Evolutionary conservation across 768 basidiomycete species (phyloP).

Genomic region (Xanthoconium purpureum): DNA sequence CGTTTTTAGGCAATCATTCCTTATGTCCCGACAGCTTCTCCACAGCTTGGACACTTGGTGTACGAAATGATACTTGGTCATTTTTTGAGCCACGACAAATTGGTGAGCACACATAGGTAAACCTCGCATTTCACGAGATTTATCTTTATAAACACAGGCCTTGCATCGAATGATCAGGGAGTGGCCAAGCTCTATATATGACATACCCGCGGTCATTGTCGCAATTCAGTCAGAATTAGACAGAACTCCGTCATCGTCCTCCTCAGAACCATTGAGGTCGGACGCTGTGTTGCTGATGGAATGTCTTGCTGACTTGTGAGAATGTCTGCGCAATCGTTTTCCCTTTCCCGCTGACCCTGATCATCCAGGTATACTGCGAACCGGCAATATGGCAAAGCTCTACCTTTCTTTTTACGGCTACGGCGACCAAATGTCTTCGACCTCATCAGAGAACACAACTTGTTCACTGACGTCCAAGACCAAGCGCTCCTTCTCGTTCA

Average conservation of each 20-base stretch:
- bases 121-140: neutral
- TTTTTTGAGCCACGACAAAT: constrained; percentile 73
- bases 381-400: constrained; percentile 90
- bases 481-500: constrained; percentile 90
- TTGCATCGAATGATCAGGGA: constrained; percentile 74
- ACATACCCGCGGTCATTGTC: constrained; percentile 82
- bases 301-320: constrained; percentile 86
- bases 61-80: constrained; percentile 95
- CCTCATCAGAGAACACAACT: constrained; percentile 87
- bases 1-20: constrained; percentile 75
- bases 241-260: constrained; percentile 48
- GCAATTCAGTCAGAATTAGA: constrained; percentile 84
- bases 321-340: neutral
- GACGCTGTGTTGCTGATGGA: constrained; percentile 79
- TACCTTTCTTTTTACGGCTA: constrained; percentile 85
- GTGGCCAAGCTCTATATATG: constrained; percentile 93
- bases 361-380: constrained; percentile 72
- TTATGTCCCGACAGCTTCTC: constrained; percentile 77
- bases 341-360: neutral
- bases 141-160: constrained; percentile 42
- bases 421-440: constrained; percentile 89
- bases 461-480: constrained; percentile 94
- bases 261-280: constrained; percentile 40
- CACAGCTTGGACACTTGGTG: constrained; percentile 76
- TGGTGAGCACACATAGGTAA: constrained; percentile 40